Evolutionary conservation across 2,329 filamentous ascomycete species (phyloP), one percentile per base, ranked within the genome.

Genomic region (Alternaria atra): DNA sequence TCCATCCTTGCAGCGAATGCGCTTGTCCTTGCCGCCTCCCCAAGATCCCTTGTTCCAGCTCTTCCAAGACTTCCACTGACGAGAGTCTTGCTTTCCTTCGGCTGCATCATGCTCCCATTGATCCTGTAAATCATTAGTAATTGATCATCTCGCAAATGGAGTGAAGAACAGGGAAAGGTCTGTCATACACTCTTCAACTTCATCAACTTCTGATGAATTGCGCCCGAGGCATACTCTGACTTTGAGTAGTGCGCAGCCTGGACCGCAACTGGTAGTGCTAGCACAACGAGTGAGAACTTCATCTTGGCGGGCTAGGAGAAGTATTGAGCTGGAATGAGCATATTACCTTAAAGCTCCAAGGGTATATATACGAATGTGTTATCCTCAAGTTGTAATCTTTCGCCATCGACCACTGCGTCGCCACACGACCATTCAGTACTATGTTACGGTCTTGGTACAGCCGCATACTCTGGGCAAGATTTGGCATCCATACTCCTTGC

Each of bases 251-350:
- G 59, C 6, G 68, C 68, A 29, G 69, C 69, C 56, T 71, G 66
- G 37, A 52, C 68, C 44, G 64, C 69, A 59, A 71, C 39, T 13
- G 69, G 69, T 35, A 72, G 57, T 46, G 60, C 68, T 27, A 72
- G 51, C n/a, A 62, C 60, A 56, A 66, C 68, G 43, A 71, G 34
- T 47, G 64, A 66, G 52, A 72, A 66, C 68, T 66, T 72, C 69
- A 72, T 72, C 60, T 69, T 71, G 64, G 64, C 65, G 17, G 52
- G 42, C 50, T 51, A 40, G 52, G 57, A 63, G 63, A 51, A 29
- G 32, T 53, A 66, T 67, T 68, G 68, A 72, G 70, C 68, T 66
- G 58, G 63, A 66, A 64, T 70, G 64, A 67, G 70, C 64, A 65
- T 20, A 37, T 72, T 69, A 40, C 48, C 43, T 37, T 23, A 52